Base-by-base conservation (phyloP, 768 basidiomycete genomes). In the Tylopilus vinaceipallidus region DNA sequence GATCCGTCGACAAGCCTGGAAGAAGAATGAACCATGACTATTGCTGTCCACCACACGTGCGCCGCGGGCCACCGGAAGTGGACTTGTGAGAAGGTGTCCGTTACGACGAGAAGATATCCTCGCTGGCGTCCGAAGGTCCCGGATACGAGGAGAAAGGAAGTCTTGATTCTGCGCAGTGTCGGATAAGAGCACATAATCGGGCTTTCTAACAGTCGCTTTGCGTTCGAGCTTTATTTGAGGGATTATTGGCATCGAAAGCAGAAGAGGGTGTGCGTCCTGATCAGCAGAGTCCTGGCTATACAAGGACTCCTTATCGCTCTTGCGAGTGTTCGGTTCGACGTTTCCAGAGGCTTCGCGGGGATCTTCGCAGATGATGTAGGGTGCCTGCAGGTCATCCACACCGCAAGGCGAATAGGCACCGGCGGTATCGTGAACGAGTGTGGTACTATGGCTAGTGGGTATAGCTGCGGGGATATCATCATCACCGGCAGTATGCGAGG, bases 211-310 rank as follows among this genome's bases (percentile, higher is more conserved):
- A 7, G 61, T 63, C 23, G 61, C 61, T 23, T 58, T 64, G 39
- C 62, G 61, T 22, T 65, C 54, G 3, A 65, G 60, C 23, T 52
- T 62, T 43, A 65, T 65, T 42, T 43, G 52, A 24, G 63, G 63
- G n/a, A 65, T 68, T 1, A 56, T 48, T 6, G 64, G 63, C 47
- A 63, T 67, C 4, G 65, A 63, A 41, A 65, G 55, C 40, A 65
- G 49, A 30, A 54, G 19, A 2, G 47, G 45, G 38, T 65, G 60
- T 2, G 45, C 48, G 6, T 63, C 60, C 19, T 59, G 54, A 39
- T 65, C 55, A 19, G 63, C 60, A 16, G 66, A 67, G 37, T 58
- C 56, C 51, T 37, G 50, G 41, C 60, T 60, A 12, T 67, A 65
- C 0, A 63, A 37, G 3, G 66, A 63, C 12, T 49, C 49, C n/a